These are phyloP conservation scores for Aegilops longissima DNA, from an alignment of 176 grass and related monocot species.

Conservation along the genomic window DNA sequence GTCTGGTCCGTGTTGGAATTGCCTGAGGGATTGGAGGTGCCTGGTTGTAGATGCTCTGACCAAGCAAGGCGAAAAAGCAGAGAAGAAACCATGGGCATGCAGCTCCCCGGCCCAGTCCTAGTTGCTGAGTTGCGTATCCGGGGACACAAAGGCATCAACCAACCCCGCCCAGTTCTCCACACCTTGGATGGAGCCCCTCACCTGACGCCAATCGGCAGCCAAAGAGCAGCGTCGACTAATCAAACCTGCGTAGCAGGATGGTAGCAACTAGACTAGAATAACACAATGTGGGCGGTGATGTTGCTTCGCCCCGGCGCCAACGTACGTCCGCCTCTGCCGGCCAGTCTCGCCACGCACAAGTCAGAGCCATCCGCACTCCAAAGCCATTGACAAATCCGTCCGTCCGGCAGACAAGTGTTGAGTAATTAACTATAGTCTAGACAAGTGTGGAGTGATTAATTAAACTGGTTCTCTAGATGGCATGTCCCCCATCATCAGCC, in stretches of 20 bases:
- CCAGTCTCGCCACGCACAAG: not conserved
- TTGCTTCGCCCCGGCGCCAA: not conserved
- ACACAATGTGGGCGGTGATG: too few species aligned
- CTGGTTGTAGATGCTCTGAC: too few species aligned
- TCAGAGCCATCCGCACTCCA: conserved; percentile 46
- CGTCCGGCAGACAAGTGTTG: not conserved
- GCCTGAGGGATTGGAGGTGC: too few species aligned
- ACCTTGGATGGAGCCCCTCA: conserved; percentile 15
- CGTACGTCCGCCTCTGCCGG: not conserved
- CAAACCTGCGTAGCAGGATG: not conserved
- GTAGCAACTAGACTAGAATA: too few species aligned
- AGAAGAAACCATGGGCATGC: too few species aligned
- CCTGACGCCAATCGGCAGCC: conserved; percentile 1
- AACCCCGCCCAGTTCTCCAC: not conserved
- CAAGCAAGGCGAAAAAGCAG: too few species aligned
- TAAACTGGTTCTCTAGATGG: not conserved
- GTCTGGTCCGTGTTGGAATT: too few species aligned
- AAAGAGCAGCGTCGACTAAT: not conserved
- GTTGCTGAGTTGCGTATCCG: conserved; percentile 23
- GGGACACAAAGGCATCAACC: conserved; percentile 48
- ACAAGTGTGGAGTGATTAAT: not conserved
- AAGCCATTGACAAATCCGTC: conserved; percentile 47
- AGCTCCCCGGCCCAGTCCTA: too few species aligned
- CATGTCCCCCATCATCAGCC: not conserved
- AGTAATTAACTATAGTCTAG: not conserved